Evolutionary conservation across 257 asterid genomes (phyloP).

Genomic region (Primulina eburnea): DNA sequence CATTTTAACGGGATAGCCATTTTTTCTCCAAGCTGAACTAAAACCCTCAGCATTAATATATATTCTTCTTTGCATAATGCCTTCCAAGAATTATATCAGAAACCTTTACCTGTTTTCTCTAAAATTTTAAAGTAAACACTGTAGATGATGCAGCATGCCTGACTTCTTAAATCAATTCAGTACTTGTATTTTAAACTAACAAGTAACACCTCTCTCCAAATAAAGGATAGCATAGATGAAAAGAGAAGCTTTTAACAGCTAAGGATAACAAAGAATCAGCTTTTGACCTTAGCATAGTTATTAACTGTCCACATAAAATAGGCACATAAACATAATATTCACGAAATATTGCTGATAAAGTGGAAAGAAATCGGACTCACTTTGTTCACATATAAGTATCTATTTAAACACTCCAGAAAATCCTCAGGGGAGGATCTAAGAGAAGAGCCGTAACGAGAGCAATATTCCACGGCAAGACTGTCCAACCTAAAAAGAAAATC

Average conservation of each 20-base stretch:
- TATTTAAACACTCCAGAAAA: conserved; percentile 57
- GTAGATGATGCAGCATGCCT: conserved; percentile 11
- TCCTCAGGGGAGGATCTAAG: conserved; percentile 56
- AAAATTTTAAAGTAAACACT: conserved; percentile 17
- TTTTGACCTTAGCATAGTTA: conserved; percentile 14
- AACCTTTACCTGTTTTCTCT: neutral
- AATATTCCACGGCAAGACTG: conserved; percentile 65
- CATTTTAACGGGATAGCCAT: neutral
- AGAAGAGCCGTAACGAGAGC: conserved; percentile 65
- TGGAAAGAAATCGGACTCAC: conserved; percentile 35
- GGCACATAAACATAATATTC: conserved; percentile 11
- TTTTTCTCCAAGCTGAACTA: neutral
- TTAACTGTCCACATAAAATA: conserved; percentile 11
- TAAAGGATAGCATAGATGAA: conserved; percentile 9
- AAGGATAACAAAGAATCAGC: conserved; percentile 17
- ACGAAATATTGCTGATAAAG: conserved; percentile 7
- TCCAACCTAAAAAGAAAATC: conserved; percentile 65
- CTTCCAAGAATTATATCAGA: neutral
- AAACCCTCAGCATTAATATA: too few relatives aligned
- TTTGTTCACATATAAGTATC: conserved; percentile 60
- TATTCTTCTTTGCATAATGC: too few relatives aligned
- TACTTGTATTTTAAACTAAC: neutral
- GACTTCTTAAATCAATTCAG: neutral
- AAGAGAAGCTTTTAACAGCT: conserved; percentile 5
- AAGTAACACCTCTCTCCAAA: neutral